phyloP scores from a whole-genome alignment of 2,329 filamentous ascomycete species.

The Penicillium sp. region DNA sequence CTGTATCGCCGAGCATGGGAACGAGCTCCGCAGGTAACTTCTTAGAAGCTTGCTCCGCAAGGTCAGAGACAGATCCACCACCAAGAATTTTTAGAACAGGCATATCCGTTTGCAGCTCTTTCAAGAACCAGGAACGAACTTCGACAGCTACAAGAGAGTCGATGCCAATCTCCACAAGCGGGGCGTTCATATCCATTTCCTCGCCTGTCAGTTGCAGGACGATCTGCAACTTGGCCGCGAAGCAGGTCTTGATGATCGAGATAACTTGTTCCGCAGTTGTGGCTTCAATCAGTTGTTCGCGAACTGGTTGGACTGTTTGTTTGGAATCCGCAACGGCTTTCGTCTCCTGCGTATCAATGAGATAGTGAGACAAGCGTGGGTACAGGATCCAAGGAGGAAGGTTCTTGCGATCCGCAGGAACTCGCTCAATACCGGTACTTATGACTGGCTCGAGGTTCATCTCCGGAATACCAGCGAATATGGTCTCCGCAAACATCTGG shows the following conservation, averaged over 20 bases:
- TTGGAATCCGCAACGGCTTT: not conserved
- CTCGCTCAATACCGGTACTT: not conserved
- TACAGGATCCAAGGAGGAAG: not conserved
- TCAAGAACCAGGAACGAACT: constrained; percentile 52
- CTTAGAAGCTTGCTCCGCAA: constrained; percentile 7
- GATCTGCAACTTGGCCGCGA: not conserved
- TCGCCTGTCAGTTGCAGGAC: not conserved
- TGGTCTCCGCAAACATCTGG: not conserved
- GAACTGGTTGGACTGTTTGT: not conserved
- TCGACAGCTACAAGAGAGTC: constrained; percentile 45
- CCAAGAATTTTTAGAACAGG: constrained; percentile 51
- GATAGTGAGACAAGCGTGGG: not conserved
- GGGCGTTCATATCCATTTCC: not conserved
- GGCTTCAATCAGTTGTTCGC: not conserved
- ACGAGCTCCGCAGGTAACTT: not conserved
- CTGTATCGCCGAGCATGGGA: not conserved
- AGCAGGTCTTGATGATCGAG: not conserved
- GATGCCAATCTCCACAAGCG: constrained; percentile 35
- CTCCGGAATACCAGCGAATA: not conserved
- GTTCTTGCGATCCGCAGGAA: not conserved
- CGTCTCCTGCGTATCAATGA: not conserved
- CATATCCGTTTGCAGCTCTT: constrained; percentile 48
- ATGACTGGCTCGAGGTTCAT: not conserved
- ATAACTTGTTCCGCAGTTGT: not conserved
- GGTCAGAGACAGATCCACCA: constrained; percentile 32